Evolutionary conservation across 805 yeast species (phyloP), one percentile per base, ranked within the genome.

Genomic region (Yamadazyma takamatsuzukensis): DNA sequence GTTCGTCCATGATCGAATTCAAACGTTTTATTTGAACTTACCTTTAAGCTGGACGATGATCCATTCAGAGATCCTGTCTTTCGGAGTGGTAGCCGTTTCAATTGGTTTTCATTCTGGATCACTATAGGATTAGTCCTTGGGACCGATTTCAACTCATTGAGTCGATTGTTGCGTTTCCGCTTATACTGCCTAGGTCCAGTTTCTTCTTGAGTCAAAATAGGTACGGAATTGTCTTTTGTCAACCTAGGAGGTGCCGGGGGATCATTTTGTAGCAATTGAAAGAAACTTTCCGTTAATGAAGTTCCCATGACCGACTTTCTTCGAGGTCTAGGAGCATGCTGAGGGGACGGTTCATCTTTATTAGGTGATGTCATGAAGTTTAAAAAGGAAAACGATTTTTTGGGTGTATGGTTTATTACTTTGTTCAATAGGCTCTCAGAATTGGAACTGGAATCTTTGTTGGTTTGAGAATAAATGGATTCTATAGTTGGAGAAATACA

Each of bases 1-100:
- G 61, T 56, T 15, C 56, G 57, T 0, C 77, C 77, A 43, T 73
- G 76, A 15, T 59, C 53, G 14, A 70, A 52, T 5, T 61, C 56
- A 33, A 50, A 54, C 4, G 65, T 56, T 22, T 64, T 64, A 34
- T 70, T 68, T 6, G 66, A 67, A 10, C 69, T 66, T 9, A 72
- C 54, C 4, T 54, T 58, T 33, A 71, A 41, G 5, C 61, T 56
- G 4, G 76, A 43, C 60, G 68, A 12, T n/a, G 37, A 21, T 3
- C 41, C 30, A 18, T 28, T 29, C 7, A 14, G 12, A 62, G 48
- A 0, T 70, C 74, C 32, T 53, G 59, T 19, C 42, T 48, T 18
- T 41, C 8, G 18, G 21, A 22, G 36, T 8, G 47, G 72, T 18
- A 54, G 40, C 29, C 70, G 37, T 34, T 63, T 61, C 13, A 44